Conservation (phyloP, 2,329 filamentous ascomycete species). For the Ophiosphaerella narmari region DNA sequence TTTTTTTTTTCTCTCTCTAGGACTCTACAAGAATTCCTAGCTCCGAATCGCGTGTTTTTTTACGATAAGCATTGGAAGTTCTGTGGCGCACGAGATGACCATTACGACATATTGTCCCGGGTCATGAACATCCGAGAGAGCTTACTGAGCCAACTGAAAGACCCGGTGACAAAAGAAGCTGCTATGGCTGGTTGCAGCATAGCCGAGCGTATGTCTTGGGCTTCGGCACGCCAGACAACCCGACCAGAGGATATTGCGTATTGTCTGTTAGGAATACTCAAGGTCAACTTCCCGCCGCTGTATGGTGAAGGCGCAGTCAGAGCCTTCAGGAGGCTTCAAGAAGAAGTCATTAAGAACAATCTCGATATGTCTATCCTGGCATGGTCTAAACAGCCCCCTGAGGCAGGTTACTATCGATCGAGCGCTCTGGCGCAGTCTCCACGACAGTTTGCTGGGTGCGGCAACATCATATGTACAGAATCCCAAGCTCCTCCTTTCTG, state of each 20-base stretch:
- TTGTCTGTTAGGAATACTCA: conserved; percentile 25
- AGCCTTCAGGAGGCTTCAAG: conserved; percentile 20
- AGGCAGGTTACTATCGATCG: too few species aligned
- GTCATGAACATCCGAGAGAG: conserved; percentile 9
- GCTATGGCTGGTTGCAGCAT: conserved; percentile 9
- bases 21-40: conserved; percentile 26
- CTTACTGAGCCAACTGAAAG: conserved; percentile 4
- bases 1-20: conserved; percentile 1
- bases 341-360: conserved; percentile 28
- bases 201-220: conserved; percentile 28
- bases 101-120: not conserved
- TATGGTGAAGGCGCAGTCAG: conserved; percentile 24
- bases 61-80: conserved; percentile 10
- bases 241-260: conserved; percentile 28
- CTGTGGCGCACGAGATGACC: conserved; percentile 4
- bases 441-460: too few species aligned
- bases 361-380: too few species aligned
- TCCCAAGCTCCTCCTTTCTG: not conserved
- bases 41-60: conserved; percentile 19
- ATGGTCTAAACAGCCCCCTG: too few species aligned
- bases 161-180: too few species aligned
- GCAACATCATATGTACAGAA: too few species aligned
- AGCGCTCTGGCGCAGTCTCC: too few species aligned
- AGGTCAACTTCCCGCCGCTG: conserved; percentile 21
- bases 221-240: conserved; percentile 17